Evolutionary conservation across 495 filamentous ascomycete genomes (phyloP).

Genomic region (Aspergillus hancockii): DNA sequence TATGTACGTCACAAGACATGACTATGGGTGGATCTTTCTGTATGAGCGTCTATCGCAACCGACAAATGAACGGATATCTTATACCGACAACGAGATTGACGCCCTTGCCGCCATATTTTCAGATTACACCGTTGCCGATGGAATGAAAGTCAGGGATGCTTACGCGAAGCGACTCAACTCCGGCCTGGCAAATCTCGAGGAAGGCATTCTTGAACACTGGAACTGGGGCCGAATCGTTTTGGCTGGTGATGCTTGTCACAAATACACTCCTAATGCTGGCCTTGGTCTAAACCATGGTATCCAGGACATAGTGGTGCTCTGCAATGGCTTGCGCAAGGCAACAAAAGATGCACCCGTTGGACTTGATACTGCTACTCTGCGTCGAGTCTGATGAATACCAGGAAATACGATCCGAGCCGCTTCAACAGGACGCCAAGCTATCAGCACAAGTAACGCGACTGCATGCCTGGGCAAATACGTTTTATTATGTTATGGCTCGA

Average conservation of each 20-base stretch:
- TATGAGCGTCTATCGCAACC: conserved; percentile 32
- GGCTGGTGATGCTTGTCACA: conserved; percentile 29
- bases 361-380: not conserved
- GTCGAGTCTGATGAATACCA: not conserved
- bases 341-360: not conserved
- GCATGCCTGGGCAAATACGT: not conserved
- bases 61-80: conserved; percentile 23
- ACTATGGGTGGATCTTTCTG: conserved; percentile 36
- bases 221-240: conserved; percentile 27
- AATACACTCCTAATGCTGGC: conserved; percentile 28
- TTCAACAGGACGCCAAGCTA: not conserved
- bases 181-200: conserved; percentile 24
- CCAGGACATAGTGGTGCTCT: conserved; percentile 36
- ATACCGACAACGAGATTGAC: conserved; percentile 32
- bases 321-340: conserved; percentile 19
- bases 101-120: conserved; percentile 28
- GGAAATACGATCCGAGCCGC: not conserved
- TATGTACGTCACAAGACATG: conserved; percentile 24
- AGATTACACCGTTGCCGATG: conserved; percentile 24
- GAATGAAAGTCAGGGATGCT: conserved; percentile 31
- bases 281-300: conserved; percentile 38
- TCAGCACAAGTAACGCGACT: not conserved
- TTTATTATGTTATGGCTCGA: not conserved
- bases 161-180: conserved; percentile 17
- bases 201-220: conserved; percentile 29